Conservation (phyloP, 108 stramenopile genomes). For the Cylindrotheca closterium region DNA sequence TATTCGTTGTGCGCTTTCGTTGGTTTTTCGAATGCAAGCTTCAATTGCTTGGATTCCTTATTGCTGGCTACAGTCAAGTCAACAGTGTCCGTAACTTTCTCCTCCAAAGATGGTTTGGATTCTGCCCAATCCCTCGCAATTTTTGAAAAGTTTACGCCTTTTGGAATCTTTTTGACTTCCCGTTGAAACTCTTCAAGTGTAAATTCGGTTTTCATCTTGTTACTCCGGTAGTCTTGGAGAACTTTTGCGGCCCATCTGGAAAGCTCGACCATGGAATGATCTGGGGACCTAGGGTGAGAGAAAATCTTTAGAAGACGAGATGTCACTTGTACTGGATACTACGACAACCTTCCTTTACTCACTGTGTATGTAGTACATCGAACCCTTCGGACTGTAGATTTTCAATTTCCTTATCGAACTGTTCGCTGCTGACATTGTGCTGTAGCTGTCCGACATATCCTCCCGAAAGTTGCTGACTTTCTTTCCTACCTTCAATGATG, state of each 20-base stretch:
- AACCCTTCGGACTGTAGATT: conserved; percentile 32
- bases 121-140: conserved; percentile 13
- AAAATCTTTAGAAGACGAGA: background rate
- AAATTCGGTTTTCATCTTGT: conserved; percentile 6
- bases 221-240: conserved; percentile 9
- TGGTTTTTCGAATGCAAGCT: background rate
- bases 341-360: no score
- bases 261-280: conserved; percentile 28
- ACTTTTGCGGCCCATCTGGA: conserved; percentile 9
- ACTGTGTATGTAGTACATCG: conserved; percentile 23
- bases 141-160: conserved; percentile 18
- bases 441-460: conserved; percentile 58
- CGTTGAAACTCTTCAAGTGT: conserved; percentile 23
- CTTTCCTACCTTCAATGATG: conserved; percentile 65
- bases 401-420: conserved; percentile 21
- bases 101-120: background rate
- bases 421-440: conserved; percentile 12
- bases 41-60: background rate
- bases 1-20: conserved; percentile 7
- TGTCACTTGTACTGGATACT: no score
- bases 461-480: conserved; percentile 45
- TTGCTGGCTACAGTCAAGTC: background rate
- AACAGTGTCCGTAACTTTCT: background rate
- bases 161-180: conserved; percentile 20
- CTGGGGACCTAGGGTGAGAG: background rate